phyloP scores from a whole-genome alignment of 176 grass and related monocot genomes.

The Oryza nivara region DNA sequence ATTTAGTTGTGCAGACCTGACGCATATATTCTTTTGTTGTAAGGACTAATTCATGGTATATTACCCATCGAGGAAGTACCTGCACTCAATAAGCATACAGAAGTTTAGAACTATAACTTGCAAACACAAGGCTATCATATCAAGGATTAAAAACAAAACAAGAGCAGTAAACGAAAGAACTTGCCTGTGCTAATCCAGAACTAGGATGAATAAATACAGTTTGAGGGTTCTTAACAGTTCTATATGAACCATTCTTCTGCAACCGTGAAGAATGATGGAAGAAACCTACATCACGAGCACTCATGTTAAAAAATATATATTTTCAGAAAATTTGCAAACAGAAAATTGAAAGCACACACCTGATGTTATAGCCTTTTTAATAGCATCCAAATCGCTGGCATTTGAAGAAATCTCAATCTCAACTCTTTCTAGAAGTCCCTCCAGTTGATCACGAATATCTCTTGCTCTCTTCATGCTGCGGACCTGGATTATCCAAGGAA shows the following conservation, averaged over 20 bases:
- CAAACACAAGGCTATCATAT: constrained; percentile 1
- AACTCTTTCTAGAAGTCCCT: constrained; percentile 91
- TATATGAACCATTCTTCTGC: constrained; percentile 90
- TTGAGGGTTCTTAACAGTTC: constrained; percentile 86
- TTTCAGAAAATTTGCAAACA: neutral
- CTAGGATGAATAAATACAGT: constrained; percentile 90
- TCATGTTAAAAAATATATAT: constrained; percentile 5
- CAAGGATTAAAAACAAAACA: neutral
- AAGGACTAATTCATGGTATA: constrained; percentile 90
- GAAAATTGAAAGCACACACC: constrained; percentile 44
- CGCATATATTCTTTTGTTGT: constrained; percentile 96
- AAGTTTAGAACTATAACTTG: constrained; percentile 30
- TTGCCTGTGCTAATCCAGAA: constrained; percentile 88
- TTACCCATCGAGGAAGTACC: constrained; percentile 81
- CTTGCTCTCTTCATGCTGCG: constrained; percentile 92
- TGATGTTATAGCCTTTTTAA: constrained; percentile 91
- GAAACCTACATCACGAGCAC: constrained; percentile 62
- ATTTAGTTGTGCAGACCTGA: constrained; percentile 55
- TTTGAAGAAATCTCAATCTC: constrained; percentile 92
- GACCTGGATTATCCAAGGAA: constrained; percentile 52
- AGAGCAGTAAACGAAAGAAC: constrained; percentile 16
- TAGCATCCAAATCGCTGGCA: constrained; percentile 67
- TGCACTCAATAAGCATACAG: constrained; percentile 35
- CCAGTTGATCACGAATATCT: constrained; percentile 91
- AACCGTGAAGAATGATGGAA: constrained; percentile 90